Evolutionary conservation across 805 yeast genomes (phyloP).

Genomic region (Starmerella stigmatis): DNA sequence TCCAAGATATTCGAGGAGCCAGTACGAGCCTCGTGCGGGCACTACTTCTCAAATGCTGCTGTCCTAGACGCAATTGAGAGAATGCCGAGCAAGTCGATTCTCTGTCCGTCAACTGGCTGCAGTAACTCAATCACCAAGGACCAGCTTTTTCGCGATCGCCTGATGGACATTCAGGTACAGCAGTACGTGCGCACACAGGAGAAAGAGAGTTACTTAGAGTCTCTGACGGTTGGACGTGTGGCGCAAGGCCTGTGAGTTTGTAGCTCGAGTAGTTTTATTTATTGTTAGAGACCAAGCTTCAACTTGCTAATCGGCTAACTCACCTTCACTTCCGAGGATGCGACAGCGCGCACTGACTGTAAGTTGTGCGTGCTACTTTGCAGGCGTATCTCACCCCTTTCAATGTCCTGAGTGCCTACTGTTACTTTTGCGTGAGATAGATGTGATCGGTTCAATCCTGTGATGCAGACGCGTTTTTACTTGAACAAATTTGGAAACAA

Average conservation of each 20-base stretch:
- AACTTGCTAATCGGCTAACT: no score
- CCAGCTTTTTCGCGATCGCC: slow-evolving; percentile 10
- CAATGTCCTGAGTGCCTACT: no score
- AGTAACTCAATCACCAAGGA: not conserved
- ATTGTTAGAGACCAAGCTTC: no score
- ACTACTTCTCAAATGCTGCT: slow-evolving; percentile 12
- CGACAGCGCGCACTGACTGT: no score
- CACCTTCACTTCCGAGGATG: no score
- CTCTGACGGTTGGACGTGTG: not conserved
- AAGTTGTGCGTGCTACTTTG: no score
- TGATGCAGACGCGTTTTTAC: no score
- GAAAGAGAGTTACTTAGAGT: not conserved
- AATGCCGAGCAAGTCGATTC: not conserved
- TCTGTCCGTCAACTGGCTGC: slow-evolving; percentile 20
- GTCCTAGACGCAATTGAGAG: not conserved
- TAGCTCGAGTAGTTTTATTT: no score
- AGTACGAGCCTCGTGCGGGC: slow-evolving; percentile 19
- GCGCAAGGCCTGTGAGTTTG: no score
- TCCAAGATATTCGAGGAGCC: slow-evolving; percentile 15
- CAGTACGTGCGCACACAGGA: slow-evolving; percentile 5
- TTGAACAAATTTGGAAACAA: not conserved
- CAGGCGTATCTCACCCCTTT: no score
- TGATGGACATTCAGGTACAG: slow-evolving; percentile 15
- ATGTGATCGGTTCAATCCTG: no score
- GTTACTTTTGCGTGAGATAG: no score